phyloP scores from a whole-genome alignment of 2,329 filamentous ascomycete genomes.

The Phymatotrichopsis omnivora region DNA sequence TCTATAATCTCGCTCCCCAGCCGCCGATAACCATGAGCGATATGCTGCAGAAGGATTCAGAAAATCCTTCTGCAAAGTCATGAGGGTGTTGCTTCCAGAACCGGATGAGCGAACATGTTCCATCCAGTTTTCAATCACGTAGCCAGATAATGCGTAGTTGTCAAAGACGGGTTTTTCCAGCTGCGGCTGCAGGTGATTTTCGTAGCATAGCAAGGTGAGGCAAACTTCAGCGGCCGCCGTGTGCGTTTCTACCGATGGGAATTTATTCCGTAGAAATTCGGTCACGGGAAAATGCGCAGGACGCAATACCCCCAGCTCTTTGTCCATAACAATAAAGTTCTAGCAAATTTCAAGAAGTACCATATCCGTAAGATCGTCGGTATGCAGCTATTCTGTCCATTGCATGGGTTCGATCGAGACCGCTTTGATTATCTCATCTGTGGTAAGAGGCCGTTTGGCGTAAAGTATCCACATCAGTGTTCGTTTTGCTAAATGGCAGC shows the following conservation, averaged over 20 bases:
- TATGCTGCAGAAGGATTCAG: too few relatives aligned
- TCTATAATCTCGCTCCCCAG: too few relatives aligned
- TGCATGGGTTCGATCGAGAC: neutral
- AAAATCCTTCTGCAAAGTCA: too few relatives aligned
- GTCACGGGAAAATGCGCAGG: slow-evolving; percentile 22
- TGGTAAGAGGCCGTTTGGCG: slow-evolving; percentile 8
- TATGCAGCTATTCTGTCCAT: neutral
- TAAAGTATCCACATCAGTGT: slow-evolving; percentile 21
- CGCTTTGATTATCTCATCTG: slow-evolving; percentile 10
- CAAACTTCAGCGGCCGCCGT: neutral
- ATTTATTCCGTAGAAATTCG: slow-evolving; percentile 16
- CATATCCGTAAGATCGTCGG: neutral
- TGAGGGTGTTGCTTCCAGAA: too few relatives aligned
- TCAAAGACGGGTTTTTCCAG: too few relatives aligned
- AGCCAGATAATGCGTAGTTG: too few relatives aligned
- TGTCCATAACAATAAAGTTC: slow-evolving; percentile 19
- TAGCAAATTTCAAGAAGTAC: slow-evolving; percentile 16
- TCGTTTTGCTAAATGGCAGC: neutral
- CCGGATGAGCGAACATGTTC: too few relatives aligned
- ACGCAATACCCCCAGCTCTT: slow-evolving; percentile 11
- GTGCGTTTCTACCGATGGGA: neutral
- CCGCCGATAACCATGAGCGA: too few relatives aligned
- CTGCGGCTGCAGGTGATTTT: too few relatives aligned
- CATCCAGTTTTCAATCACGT: too few relatives aligned
- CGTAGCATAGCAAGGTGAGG: neutral